These are phyloP conservation scores for Thermothelomyces thermophilus DNA, from an alignment of 2,329 filamentous ascomycete species.

Conservation along the genomic window DNA sequence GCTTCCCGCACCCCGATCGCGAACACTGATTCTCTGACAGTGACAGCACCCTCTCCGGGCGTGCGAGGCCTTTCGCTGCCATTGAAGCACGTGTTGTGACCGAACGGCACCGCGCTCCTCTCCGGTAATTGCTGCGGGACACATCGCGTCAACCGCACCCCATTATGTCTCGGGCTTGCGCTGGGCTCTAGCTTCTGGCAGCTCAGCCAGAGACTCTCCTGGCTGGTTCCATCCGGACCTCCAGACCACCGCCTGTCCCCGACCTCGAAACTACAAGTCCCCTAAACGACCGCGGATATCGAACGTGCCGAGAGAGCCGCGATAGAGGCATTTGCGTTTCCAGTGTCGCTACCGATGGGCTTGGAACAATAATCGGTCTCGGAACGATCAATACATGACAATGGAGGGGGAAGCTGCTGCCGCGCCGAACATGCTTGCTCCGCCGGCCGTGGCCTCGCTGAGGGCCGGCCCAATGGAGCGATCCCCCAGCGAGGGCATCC, in stretches of 20 bases:
- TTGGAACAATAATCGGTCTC: conserved; percentile 27
- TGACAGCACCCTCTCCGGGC: not conserved
- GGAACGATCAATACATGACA: conserved; percentile 26
- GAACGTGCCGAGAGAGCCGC: conserved; percentile 1
- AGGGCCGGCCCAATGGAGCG: conserved; percentile 53
- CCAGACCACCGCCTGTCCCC: conserved; percentile 1
- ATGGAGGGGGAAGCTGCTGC: conserved; percentile 36
- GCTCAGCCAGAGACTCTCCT: conserved; percentile 35
- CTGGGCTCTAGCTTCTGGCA: conserved; percentile 42
- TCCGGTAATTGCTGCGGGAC: conserved; percentile 14
- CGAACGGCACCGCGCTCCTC: conserved; percentile 1
- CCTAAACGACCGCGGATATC: not conserved
- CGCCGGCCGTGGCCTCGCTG: conserved; percentile 48
- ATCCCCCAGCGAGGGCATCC: conserved; percentile 79
- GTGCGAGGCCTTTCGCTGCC: not conserved
- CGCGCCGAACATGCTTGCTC: conserved; percentile 39
- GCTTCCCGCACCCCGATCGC: not conserved
- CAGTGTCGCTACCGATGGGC: conserved; percentile 29
- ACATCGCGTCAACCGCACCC: conserved; percentile 20
- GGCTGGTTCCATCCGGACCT: conserved; percentile 18
- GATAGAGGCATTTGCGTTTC: conserved; percentile 8
- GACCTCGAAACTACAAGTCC: conserved; percentile 15
- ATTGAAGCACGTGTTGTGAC: conserved; percentile 7
- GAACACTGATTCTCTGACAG: not conserved
- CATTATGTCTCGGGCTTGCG: conserved; percentile 42